Evolutionary conservation across 1,139 yeast genomes (phyloP), one percentile per base, ranked within the genome.

Genomic region (Yamadazyma blattariae): DNA sequence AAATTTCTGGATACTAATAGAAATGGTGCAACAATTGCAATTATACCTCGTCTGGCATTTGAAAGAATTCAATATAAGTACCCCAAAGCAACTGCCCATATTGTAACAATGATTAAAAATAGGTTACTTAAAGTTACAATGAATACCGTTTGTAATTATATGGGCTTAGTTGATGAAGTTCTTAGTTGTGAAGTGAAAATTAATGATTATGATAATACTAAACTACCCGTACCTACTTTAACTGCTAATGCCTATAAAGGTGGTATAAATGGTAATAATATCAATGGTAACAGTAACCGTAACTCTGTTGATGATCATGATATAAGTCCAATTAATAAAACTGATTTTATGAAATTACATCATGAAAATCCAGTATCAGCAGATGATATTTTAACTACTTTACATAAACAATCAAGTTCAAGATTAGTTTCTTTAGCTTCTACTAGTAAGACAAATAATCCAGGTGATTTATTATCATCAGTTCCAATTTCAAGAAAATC

Each of bases 81-180:
- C 52, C 97, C 98, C 7, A 79, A 85, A 45, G 87, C 96, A 0
- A 83, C 96, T 0, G 86, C 97, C 0, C 96, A 90, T 56, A 90
- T 92, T 30, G 94, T 92, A 7, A 96, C 95, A 45, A 89, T 92
- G 77, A 88, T 92, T 13, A 66, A 90, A 42, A 83, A 95, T 1
- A 74, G 96, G 43, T 69, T 92, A 38, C 88, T 88, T 55, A 76
- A 95, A 48, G 97, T 92, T 6, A 90, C 97, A 0, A 81, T 90
- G 61, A 92, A 84, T 52, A 86, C 97, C 0, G 86, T 94, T 10
- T 94, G 90, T 53, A 75, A 79, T 47, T 92, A 92, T 55, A 66
- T 92, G 34, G 96, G 96, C 0, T 62, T 92, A 23, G 88, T 97
- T 0, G 69, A 77, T 19, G 96, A 89, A 49, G 80, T 92, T 26